Conservation (phyloP, 495 filamentous ascomycete genomes). For the Evansstolkia leycettana region DNA sequence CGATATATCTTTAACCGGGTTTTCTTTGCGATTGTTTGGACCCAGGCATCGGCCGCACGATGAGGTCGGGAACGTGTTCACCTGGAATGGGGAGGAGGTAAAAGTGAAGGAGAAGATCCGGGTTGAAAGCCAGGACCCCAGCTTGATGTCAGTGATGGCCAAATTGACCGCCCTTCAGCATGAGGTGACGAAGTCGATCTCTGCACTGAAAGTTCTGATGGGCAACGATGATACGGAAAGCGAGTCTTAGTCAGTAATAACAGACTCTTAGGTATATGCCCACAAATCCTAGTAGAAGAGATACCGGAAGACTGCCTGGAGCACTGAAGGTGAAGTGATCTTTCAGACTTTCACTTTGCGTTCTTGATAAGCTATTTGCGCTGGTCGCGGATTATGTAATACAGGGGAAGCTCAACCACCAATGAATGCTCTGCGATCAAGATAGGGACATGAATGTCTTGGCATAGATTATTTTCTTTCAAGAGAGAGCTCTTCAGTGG, state of each 20-base stretch:
- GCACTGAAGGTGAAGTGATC: too few relatives aligned
- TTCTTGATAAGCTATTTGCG: too few relatives aligned
- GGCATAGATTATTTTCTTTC: constrained; percentile 19
- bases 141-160: constrained; percentile 70
- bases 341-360: too few relatives aligned
- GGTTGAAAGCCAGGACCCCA: constrained; percentile 87
- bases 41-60: constrained; percentile 58
- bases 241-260: constrained; percentile 16
- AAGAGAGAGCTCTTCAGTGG: constrained; percentile 8
- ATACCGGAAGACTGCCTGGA: too few relatives aligned
- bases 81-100: constrained; percentile 57
- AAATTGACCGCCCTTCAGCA: constrained; percentile 78
- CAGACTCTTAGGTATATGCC: too few relatives aligned
- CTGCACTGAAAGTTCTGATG: constrained; percentile 72
- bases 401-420: constrained; percentile 5
- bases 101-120: constrained; percentile 79
- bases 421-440: constrained; percentile 20
- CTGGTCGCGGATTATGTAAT: constrained; percentile 7
- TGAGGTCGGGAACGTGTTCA: constrained; percentile 64
- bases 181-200: constrained; percentile 51
- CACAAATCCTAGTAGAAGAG: too few relatives aligned
- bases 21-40: constrained; percentile 43
- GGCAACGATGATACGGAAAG: constrained; percentile 41
- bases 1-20: constrained; percentile 40
- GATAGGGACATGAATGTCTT: too few relatives aligned